Evolutionary conservation across 805 yeast species (phyloP).

Genomic region (Brettanomyces bruxellensis): DNA sequence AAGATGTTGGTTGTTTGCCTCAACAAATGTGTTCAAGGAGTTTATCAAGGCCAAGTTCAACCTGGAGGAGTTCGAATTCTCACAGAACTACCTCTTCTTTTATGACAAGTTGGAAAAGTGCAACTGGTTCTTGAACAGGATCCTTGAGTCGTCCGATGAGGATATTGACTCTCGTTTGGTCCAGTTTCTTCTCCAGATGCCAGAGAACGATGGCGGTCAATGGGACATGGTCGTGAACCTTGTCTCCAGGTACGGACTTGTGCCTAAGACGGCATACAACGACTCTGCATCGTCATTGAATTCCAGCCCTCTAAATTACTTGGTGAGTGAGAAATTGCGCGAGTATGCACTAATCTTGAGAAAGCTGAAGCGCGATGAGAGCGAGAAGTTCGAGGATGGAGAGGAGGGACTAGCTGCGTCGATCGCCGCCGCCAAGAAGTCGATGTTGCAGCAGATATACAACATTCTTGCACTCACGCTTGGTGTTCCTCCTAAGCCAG

Average conservation of each 20-base stretch:
- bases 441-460: constrained; percentile 54
- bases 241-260: constrained; percentile 69
- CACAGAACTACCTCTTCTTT: constrained; percentile 74
- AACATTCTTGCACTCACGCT: constrained; percentile 58
- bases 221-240: constrained; percentile 79
- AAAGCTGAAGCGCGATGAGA: constrained; percentile 33
- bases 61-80: constrained; percentile 62
- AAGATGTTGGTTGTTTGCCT: constrained; percentile 86
- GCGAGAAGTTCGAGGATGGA: constrained; percentile 11
- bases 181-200: constrained; percentile 53
- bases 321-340: constrained; percentile 63
- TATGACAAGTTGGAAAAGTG: constrained; percentile 84
- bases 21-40: constrained; percentile 67
- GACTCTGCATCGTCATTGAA: constrained; percentile 58
- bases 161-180: constrained; percentile 65
- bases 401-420: not conserved
- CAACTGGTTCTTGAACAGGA: constrained; percentile 70
- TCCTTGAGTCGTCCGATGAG: constrained; percentile 57
- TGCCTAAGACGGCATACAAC: constrained; percentile 66
- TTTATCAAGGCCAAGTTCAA: constrained; percentile 54
- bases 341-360: constrained; percentile 71
- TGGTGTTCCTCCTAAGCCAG: constrained; percentile 74
- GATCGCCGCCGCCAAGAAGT: constrained; percentile 17
- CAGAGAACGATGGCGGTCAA: constrained; percentile 84
- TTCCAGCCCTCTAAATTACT: constrained; percentile 46